Conservation (phyloP, 441 rosid species). For the Eutrema salsugineum region DNA sequence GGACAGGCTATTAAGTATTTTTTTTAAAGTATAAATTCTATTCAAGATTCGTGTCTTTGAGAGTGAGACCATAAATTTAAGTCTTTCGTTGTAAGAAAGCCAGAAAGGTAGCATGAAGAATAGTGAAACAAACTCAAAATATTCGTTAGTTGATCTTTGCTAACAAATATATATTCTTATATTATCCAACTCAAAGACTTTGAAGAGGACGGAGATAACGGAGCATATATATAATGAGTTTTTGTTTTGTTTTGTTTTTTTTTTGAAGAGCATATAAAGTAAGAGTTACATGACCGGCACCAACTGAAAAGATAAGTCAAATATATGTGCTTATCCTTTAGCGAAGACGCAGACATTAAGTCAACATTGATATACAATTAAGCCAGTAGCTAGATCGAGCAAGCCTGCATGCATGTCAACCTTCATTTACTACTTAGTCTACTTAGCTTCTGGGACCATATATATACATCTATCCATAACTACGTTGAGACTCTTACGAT, state of each 20-base stretch:
- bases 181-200: neutral
- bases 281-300: neutral
- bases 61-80: neutral
- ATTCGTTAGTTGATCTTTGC: neutral
- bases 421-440: slow-evolving; percentile 28
- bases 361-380: neutral
- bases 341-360: neutral
- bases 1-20: neutral
- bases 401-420: slow-evolving; percentile 25
- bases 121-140: neutral
- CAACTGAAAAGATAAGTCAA: neutral
- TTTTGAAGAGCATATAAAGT: neutral
- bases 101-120: slow-evolving; percentile 1
- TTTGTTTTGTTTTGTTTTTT: no score
- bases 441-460: slow-evolving; percentile 28
- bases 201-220: neutral
- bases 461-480: slow-evolving; percentile 23
- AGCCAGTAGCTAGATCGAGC: neutral
- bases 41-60: neutral
- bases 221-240: neutral
- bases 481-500: slow-evolving; percentile 21
- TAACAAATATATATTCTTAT: neutral
- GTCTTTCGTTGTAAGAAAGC: neutral
- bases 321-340: neutral
- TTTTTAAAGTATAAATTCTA: neutral